Percentiles rank a stretch among this genome's conserved stretches.
Evolutionary conservation across 176 grass and related monocot genomes (phyloP).

Genomic region (Puccinellia tenuiflora): DNA sequence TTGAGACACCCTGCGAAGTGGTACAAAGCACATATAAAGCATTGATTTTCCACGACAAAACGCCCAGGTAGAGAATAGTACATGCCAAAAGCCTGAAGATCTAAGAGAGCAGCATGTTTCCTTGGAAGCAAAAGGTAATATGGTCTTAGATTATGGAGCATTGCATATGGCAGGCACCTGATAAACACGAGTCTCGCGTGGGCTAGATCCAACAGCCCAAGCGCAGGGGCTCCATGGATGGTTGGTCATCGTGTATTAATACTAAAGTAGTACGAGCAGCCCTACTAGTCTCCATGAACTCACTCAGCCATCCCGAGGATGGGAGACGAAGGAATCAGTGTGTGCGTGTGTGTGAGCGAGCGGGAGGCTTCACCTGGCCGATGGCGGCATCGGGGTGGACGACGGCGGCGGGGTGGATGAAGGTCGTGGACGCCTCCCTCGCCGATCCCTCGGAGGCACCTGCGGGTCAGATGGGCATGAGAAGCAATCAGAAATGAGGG

Average conservation of each 20-base stretch:
- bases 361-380: conserved; percentile 52
- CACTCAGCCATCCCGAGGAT: neutral
- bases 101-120: neutral
- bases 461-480: neutral
- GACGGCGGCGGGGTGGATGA: conserved; percentile 49
- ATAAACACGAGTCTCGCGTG: conserved; percentile 7
- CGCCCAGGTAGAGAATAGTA: neutral
- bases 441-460: conserved; percentile 14
- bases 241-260: neutral
- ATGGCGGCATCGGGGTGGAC: conserved; percentile 65
- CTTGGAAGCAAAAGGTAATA: neutral
- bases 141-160: neutral
- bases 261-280: neutral
- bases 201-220: neutral
- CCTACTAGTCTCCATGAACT: neutral
- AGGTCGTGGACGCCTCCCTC: conserved; percentile 16
- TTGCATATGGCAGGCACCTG: neutral
- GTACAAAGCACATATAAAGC: neutral
- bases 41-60: conserved; percentile 4
- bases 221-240: neutral
- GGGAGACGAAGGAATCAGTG: neutral
- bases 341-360: neutral
- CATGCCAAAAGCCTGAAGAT: neutral
- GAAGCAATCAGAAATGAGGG: neutral
- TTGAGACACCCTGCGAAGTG: conserved; percentile 44